Conservation (phyloP, 805 yeast genomes). For the Sugiyamaella chiloensis region DNA sequence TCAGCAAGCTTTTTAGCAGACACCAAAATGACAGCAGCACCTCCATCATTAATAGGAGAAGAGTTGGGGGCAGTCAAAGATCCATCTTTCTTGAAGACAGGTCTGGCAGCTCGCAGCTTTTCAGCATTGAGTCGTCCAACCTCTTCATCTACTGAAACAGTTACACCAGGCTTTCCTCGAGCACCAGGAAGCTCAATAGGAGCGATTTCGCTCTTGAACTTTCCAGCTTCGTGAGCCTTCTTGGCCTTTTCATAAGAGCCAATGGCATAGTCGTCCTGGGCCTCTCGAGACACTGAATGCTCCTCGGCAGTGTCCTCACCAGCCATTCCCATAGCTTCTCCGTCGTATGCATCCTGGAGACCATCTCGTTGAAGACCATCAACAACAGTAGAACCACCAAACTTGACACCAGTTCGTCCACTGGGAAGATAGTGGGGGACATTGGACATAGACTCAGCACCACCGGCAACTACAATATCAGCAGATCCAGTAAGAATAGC, state of each 20-base stretch:
- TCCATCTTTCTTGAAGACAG: conserved; percentile 94
- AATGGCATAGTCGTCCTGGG: conserved; percentile 87
- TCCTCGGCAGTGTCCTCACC: conserved; percentile 96
- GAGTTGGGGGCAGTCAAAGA: conserved; percentile 98
- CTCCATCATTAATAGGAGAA: conserved; percentile 96
- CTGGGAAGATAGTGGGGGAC: conserved; percentile 87
- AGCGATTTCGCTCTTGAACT: conserved; percentile 76
- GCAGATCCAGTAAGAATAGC: conserved; percentile 83
- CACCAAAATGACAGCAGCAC: conserved; percentile 87
- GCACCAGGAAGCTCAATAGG: conserved; percentile 86
- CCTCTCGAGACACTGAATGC: conserved; percentile 71
- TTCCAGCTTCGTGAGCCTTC: conserved; percentile 73
- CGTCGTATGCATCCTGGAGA: conserved; percentile 84
- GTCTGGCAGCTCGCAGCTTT: conserved; percentile 77
- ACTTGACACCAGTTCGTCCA: conserved; percentile 86
- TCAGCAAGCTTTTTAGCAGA: conserved; percentile 82
- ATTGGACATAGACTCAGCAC: conserved; percentile 97
- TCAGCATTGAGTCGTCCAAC: conserved; percentile 69
- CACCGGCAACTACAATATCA: conserved; percentile 93
- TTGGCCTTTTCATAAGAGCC: conserved; percentile 83
- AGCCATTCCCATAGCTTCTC: conserved; percentile 90
- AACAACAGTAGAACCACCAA: conserved; percentile 72
- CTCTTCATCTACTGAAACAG: conserved; percentile 81
- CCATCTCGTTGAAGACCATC: conserved; percentile 96
- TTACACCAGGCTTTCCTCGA: conserved; percentile 80